Percentiles rank a stretch among this genome's conserved stretches.
These are phyloP conservation scores for Inga oerstediana DNA, from an alignment of 306 rosid genomes.

Conservation along the genomic window DNA sequence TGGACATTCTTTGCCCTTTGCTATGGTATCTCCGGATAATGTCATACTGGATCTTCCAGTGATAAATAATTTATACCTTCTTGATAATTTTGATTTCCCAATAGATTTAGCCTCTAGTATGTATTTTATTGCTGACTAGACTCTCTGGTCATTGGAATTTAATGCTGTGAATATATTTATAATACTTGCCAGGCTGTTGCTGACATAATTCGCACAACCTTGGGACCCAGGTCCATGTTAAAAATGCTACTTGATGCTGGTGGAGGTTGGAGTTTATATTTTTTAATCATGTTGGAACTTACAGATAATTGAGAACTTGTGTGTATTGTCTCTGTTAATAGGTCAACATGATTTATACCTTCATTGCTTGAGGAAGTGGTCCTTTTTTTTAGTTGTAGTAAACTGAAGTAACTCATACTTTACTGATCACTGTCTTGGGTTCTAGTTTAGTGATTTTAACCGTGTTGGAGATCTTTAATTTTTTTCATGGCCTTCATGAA, in stretches of 20 bases:
- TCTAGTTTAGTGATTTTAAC: neutral
- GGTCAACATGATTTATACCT: neutral
- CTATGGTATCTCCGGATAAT: neutral
- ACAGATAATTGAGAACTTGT: neutral
- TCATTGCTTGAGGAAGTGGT: conserved; percentile 10
- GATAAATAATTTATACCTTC: neutral
- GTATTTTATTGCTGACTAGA: neutral
- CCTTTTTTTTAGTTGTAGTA: neutral
- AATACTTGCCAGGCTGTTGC: conserved; percentile 64
- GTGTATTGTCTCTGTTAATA: neutral
- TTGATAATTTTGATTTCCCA: neutral
- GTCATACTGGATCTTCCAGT: conserved; percentile 1
- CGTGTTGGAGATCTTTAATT: conserved; percentile 2
- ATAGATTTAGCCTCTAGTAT: neutral
- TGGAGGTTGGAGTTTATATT: conserved; percentile 50
- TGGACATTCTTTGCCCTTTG: neutral
- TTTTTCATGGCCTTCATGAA: neutral
- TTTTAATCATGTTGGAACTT: neutral
- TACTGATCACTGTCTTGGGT: neutral
- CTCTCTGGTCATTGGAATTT: neutral
- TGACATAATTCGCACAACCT: conserved; percentile 77
- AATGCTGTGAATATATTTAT: neutral
- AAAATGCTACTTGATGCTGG: conserved; percentile 75
- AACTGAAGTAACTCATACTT: conserved; percentile 8
- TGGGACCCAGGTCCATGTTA: conserved; percentile 86